These are phyloP conservation scores for Entonaema liquescens DNA, from an alignment of 495 filamentous ascomycete species.

Conservation along the genomic window DNA sequence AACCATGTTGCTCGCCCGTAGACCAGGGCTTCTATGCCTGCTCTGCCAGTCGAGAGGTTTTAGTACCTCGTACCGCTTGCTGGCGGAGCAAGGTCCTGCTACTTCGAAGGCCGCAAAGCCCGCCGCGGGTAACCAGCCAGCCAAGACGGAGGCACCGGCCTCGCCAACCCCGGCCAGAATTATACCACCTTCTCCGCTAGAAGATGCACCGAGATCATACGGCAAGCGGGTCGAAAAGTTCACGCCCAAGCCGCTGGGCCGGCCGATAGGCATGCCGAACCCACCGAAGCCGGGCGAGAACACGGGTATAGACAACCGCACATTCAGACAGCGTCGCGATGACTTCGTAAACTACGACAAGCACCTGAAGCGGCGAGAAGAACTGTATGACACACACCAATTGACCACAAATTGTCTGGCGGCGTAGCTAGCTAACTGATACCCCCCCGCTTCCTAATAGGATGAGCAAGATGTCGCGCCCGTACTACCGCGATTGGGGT, in stretches of 20 bases:
- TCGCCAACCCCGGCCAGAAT: conserved; percentile 23
- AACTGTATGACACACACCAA: conserved; percentile 64
- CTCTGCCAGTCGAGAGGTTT: conserved; percentile 60
- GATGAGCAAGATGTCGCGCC: conserved; percentile 70
- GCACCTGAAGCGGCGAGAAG: conserved; percentile 74
- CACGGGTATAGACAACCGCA: conserved; percentile 74
- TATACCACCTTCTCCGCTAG: conserved; percentile 48
- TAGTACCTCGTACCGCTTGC: conserved; percentile 52
- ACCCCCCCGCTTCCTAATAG: conserved; percentile 40
- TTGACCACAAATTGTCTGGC: neutral
- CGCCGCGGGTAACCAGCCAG: neutral
- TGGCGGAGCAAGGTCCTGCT: conserved; percentile 45
- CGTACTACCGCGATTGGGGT: conserved; percentile 93
- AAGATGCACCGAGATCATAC: conserved; percentile 60
- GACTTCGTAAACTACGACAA: conserved; percentile 88
- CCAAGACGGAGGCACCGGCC: conserved; percentile 20
- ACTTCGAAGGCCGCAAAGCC: conserved; percentile 31
- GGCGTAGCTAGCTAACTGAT: conserved; percentile 18
- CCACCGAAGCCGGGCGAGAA: conserved; percentile 82
- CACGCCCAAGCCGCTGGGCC: conserved; percentile 72
- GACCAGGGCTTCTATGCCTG: conserved; percentile 49
- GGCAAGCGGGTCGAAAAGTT: conserved; percentile 67
- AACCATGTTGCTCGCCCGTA: conserved; percentile 33
- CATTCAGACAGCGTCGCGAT: conserved; percentile 72
- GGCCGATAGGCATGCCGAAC: conserved; percentile 81